These are phyloP conservation scores for Tephrocybe sp. DNA, from an alignment of 768 basidiomycete genomes.

Conservation along the genomic window DNA sequence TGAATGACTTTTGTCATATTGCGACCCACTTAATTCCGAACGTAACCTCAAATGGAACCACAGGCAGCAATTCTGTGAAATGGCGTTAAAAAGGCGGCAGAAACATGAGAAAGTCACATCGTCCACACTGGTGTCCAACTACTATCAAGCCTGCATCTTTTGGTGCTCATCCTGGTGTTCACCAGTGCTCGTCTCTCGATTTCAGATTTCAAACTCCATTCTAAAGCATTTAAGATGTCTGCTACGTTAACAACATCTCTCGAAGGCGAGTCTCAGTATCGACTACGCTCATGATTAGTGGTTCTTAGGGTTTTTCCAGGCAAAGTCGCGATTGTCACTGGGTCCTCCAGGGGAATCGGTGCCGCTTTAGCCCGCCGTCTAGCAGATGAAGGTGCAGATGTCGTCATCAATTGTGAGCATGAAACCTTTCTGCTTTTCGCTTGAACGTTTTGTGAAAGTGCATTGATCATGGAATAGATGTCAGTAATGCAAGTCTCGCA, in stretches of 20 bases:
- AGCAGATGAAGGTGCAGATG: conserved; percentile 55
- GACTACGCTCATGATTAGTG: neutral
- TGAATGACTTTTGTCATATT: too few species aligned
- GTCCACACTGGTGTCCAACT: too few species aligned
- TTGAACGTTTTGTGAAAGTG: too few species aligned
- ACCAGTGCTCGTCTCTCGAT: too few species aligned
- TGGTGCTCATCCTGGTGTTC: too few species aligned
- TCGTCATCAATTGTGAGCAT: conserved; percentile 51
- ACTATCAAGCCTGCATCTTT: too few species aligned
- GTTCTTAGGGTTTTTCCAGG: conserved; percentile 21
- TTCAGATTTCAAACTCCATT: neutral
- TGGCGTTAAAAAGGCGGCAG: too few species aligned
- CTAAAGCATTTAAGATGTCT: neutral
- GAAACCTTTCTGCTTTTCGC: neutral
- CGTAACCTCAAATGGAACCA: too few species aligned
- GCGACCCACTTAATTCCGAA: too few species aligned
- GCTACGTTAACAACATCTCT: neutral
- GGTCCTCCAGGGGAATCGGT: conserved; percentile 59
- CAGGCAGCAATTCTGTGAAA: too few species aligned
- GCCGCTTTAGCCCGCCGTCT: conserved; percentile 52
- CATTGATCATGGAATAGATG: conserved; percentile 20
- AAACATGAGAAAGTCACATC: too few species aligned
- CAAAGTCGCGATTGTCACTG: conserved; percentile 59
- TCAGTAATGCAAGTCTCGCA: conserved; percentile 37
- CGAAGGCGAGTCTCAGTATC: neutral